phyloP scores from a whole-genome alignment of 1,139 yeast genomes.

The Meyerozyma athensensis region DNA sequence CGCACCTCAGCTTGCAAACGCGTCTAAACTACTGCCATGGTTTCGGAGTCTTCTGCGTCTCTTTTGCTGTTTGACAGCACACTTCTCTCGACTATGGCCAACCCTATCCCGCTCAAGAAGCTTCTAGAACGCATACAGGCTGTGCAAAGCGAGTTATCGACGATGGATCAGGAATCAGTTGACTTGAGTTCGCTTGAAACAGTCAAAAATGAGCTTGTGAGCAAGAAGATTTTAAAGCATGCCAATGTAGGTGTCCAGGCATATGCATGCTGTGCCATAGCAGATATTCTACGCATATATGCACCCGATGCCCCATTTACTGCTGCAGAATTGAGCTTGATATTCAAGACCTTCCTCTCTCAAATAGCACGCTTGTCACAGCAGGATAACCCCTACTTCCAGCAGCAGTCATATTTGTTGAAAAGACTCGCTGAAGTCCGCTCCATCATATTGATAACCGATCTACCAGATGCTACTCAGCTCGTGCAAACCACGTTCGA shows the following conservation, averaged over 20 bases:
- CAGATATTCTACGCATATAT: constrained; percentile 70
- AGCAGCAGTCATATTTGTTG: constrained; percentile 63
- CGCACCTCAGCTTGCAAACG: too few species aligned
- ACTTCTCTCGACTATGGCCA: constrained; percentile 9
- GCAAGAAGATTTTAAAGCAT: constrained; percentile 55
- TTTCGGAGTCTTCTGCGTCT: too few species aligned
- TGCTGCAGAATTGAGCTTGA: constrained; percentile 52
- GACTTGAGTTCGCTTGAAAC: constrained; percentile 8
- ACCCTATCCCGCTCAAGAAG: constrained; percentile 12
- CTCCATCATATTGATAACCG: constrained; percentile 74
- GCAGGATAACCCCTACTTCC: constrained; percentile 58
- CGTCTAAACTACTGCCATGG: background rate
- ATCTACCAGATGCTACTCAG: constrained; percentile 58
- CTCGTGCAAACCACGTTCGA: constrained; percentile 56
- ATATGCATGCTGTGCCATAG: constrained; percentile 65
- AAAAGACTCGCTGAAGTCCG: constrained; percentile 73
- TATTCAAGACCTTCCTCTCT: constrained; percentile 58
- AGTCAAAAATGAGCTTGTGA: constrained; percentile 50
- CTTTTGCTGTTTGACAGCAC: background rate
- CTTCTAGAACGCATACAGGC: constrained; percentile 12
- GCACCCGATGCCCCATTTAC: constrained; percentile 94
- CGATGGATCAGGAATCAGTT: constrained; percentile 11
- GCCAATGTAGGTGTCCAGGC: constrained; percentile 70
- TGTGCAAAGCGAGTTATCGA: constrained; percentile 11
- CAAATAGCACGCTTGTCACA: constrained; percentile 60